Evolutionary conservation across 805 yeast genomes (phyloP).

Genomic region (Candida schatavii): DNA sequence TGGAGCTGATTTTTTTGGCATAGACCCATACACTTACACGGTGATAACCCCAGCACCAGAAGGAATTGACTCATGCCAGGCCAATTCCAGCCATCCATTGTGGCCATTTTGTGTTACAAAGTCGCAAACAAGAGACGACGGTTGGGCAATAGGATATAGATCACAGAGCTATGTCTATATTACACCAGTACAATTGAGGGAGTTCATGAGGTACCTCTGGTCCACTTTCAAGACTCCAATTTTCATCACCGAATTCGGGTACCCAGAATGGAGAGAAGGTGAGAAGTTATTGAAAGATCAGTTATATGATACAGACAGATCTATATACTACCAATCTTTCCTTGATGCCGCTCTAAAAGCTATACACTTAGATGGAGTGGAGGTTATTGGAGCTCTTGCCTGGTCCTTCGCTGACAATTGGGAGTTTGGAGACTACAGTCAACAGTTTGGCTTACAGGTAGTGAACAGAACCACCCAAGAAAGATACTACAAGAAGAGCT

Average conservation of each 20-base stretch:
- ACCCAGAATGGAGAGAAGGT: conserved; percentile 28
- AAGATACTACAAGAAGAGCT: conserved; percentile 21
- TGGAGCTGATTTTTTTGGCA: conserved; percentile 29
- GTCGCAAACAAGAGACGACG: conserved; percentile 8
- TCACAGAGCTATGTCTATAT: conserved; percentile 20
- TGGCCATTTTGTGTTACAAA: conserved; percentile 26
- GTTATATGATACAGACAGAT: conserved; percentile 24
- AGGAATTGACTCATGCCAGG: conserved; percentile 21
- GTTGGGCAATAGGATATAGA: conserved; percentile 21
- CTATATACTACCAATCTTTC: conserved; percentile 26
- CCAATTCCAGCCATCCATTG: conserved; percentile 14
- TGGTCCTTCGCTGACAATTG: conserved; percentile 35
- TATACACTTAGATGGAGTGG: conserved; percentile 21
- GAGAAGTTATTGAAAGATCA: conserved; percentile 23
- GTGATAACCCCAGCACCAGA: conserved; percentile 17
- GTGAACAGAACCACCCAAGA: conserved; percentile 26
- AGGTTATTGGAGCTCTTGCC: conserved; percentile 27
- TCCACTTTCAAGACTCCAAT: conserved; percentile 22
- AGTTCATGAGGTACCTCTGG: conserved; percentile 23
- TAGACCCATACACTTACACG: conserved; percentile 27
- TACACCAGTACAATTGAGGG: conserved; percentile 22
- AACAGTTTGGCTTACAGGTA: conserved; percentile 22
- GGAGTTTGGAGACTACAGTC: conserved; percentile 27
- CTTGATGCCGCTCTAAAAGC: conserved; percentile 23
- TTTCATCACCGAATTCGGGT: conserved; percentile 31